Conservation (phyloP, 2,329 filamentous ascomycete species). For the Hypomyces perniciosus region DNA sequence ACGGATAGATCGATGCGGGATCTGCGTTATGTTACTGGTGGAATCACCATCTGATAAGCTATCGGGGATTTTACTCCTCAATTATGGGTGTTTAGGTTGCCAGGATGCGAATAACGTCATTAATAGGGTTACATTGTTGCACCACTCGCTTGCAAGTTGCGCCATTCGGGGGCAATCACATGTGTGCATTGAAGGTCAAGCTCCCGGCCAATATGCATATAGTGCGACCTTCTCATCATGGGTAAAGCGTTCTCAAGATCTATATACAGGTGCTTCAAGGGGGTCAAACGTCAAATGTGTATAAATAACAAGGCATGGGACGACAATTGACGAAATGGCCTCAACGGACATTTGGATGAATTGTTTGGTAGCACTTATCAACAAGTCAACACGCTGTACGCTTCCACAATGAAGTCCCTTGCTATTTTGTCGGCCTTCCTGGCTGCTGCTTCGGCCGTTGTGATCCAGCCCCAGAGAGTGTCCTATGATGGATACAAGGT, state of each 20-base stretch:
- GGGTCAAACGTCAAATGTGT: too few species aligned
- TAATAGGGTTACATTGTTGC: neutral
- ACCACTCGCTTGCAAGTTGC: neutral
- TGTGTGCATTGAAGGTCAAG: too few species aligned
- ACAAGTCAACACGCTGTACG: neutral
- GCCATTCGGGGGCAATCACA: too few species aligned
- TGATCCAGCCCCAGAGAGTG: constrained; percentile 15
- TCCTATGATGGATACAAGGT: constrained; percentile 41
- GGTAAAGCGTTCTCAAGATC: too few species aligned
- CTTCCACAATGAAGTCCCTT: constrained; percentile 15
- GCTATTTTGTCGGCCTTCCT: constrained; percentile 14
- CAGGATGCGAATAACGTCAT: neutral
- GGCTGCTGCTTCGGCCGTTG: constrained; percentile 14
- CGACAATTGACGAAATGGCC: too few species aligned
- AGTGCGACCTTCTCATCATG: too few species aligned
- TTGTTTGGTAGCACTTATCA: neutral
- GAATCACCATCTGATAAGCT: too few species aligned
- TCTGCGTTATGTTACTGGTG: neutral
- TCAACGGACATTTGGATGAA: neutral
- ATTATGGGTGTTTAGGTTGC: too few species aligned
- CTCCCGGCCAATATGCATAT: too few species aligned
- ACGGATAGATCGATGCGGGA: neutral
- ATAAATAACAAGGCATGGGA: too few species aligned
- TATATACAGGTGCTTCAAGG: too few species aligned
- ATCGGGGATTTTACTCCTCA: too few species aligned